phyloP scores from a whole-genome alignment of 257 asterid genomes.

The Scutellaria minor region DNA sequence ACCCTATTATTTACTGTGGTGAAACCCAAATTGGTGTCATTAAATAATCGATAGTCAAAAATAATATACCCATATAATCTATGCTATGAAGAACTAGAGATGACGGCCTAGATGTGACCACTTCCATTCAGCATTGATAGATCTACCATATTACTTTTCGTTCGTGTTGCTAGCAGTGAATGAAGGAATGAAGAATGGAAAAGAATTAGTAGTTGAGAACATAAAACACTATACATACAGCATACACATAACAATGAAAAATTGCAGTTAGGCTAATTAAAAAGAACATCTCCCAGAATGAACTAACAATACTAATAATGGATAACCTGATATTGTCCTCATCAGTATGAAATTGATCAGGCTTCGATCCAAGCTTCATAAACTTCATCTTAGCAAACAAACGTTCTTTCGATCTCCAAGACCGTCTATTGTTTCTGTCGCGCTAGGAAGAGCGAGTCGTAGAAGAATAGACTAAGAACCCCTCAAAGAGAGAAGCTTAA shows the following conservation, averaged over 20 bases:
- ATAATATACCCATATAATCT: no score
- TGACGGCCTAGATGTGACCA: no score
- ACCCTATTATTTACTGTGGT: neutral
- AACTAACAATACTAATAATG: neutral
- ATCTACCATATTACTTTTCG: neutral
- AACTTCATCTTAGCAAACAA: conserved; percentile 64
- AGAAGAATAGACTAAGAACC: no score
- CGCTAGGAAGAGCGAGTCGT: no score
- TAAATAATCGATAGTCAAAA: neutral
- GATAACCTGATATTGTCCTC: conserved; percentile 75
- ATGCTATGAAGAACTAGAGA: no score
- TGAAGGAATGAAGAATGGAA: neutral
- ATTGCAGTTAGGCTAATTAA: neutral
- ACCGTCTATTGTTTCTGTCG: neutral
- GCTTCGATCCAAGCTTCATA: conserved; percentile 90
- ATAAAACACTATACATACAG: neutral
- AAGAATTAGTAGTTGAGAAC: neutral
- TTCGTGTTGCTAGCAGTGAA: neutral
- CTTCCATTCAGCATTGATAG: neutral
- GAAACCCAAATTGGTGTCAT: neutral
- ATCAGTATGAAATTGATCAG: conserved; percentile 76
- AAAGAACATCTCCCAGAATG: neutral
- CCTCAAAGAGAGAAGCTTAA: conserved; percentile 18
- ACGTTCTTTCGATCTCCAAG: conserved; percentile 20
- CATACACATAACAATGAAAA: no score